Percentiles rank a stretch among this genome's conserved stretches.
Conservation (phyloP, 2,329 filamentous ascomycete species). For the Alternaria gaisen region DNA sequence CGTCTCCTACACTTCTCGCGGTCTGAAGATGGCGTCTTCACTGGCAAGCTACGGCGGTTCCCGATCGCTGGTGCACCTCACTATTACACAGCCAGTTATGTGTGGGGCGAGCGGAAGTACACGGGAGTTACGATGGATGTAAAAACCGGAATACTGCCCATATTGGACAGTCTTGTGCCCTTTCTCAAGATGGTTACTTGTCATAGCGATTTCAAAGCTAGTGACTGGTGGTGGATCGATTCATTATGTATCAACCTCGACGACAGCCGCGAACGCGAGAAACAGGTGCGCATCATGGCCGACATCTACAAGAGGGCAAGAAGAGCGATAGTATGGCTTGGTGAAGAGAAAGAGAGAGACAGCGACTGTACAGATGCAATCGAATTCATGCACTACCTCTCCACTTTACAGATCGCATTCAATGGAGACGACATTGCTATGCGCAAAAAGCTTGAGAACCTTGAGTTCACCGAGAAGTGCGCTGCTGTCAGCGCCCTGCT, state of each 20-base stretch:
- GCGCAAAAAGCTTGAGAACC: slow-evolving; percentile 23
- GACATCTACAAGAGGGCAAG: slow-evolving; percentile 38
- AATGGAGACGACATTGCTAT: slow-evolving; percentile 27
- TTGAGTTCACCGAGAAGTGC: slow-evolving; percentile 29
- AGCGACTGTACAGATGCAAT: slow-evolving; percentile 39
- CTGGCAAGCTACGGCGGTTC: slow-evolving; percentile 34
- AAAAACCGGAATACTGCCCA: no score
- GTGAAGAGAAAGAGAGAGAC: slow-evolving; percentile 26
- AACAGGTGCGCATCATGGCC: slow-evolving; percentile 46
- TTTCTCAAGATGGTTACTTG: no score
- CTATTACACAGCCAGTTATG: slow-evolving; percentile 41
- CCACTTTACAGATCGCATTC: slow-evolving; percentile 28
- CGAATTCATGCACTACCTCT: slow-evolving; percentile 35
- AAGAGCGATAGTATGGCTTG: slow-evolving; percentile 39
- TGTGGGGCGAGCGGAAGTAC: no score
- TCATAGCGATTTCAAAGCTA: no score
- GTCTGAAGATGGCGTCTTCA: slow-evolving; percentile 5
- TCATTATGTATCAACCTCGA: slow-evolving; percentile 42
- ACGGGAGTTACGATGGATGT: no score
- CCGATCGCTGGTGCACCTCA: slow-evolving; percentile 34
- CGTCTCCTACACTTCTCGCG: slow-evolving; percentile 34
- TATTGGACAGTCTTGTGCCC: no score
- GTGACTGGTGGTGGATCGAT: slow-evolving; percentile 39
- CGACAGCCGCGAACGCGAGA: slow-evolving; percentile 35
- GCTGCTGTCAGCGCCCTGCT: slow-evolving; percentile 34